Evolutionary conservation across 2,329 filamentous ascomycete genomes (phyloP).

Genomic region (Botrytis byssoidea): DNA sequence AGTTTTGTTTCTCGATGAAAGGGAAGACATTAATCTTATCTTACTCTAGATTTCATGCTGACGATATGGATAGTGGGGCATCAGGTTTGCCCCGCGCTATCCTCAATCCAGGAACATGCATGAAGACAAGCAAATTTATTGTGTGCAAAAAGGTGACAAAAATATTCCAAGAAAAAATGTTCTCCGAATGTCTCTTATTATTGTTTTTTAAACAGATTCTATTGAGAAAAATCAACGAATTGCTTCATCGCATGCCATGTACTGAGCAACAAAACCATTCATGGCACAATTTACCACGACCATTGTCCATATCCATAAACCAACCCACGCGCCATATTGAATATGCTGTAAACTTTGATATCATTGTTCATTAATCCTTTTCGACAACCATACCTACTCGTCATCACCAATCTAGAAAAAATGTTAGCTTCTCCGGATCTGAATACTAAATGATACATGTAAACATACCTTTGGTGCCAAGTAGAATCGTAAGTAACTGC

Average conservation of each 20-base stretch:
- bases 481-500: slow-evolving; percentile 94
- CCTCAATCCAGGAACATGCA: slow-evolving; percentile 5
- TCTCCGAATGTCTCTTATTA: slow-evolving; percentile 1
- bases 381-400: slow-evolving; percentile 46
- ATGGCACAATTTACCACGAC: slow-evolving; percentile 16
- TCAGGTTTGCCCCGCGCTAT: slow-evolving; percentile 16
- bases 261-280: slow-evolving; percentile 12
- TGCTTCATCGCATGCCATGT: slow-evolving; percentile 3
- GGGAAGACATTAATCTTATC: slow-evolving; percentile 9
- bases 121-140: background rate
- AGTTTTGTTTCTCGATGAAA: background rate
- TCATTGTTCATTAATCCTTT: slow-evolving; percentile 33
- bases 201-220: slow-evolving; percentile 5
- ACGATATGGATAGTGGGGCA: slow-evolving; percentile 13
- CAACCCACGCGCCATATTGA: slow-evolving; percentile 37
- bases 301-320: slow-evolving; percentile 35
- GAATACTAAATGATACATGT: too few relatives aligned
- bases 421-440: slow-evolving; percentile 25
- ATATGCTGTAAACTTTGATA: slow-evolving; percentile 35
- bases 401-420: slow-evolving; percentile 64
- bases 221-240: slow-evolving; percentile 5
- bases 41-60: background rate
- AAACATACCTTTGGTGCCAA: slow-evolving; percentile 84
- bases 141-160: background rate
- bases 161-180: background rate